phyloP scores from a whole-genome alignment of 345 rosid species.

The Lepidium didymum region DNA sequence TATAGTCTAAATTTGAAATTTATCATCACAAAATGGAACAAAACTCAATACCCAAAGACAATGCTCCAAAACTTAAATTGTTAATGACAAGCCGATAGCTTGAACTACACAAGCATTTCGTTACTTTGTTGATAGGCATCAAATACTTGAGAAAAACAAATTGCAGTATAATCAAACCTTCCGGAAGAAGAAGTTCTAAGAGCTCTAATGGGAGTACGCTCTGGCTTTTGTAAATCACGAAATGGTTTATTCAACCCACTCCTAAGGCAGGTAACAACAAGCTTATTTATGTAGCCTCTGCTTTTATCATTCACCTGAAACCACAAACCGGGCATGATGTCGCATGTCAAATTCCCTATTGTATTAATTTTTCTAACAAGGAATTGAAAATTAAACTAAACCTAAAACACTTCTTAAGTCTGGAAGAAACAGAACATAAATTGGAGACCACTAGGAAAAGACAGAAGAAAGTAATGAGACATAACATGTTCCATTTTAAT shows the following conservation, averaged over 20 bases:
- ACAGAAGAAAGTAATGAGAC: constrained; percentile 8
- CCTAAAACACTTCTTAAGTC: background rate
- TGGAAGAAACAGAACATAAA: background rate
- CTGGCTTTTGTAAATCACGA: constrained; percentile 93
- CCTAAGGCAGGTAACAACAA: constrained; percentile 87
- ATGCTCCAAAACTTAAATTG: constrained; percentile 3
- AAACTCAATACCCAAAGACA: background rate
- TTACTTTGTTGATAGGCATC: constrained; percentile 7
- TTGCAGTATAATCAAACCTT: constrained; percentile 46
- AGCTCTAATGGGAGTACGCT: constrained; percentile 93
- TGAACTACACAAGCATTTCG: background rate
- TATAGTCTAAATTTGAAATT: background rate
- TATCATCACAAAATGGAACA: constrained; percentile 1
- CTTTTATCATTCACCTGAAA: constrained; percentile 80
- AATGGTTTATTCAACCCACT: constrained; percentile 89
- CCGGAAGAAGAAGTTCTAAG: constrained; percentile 95
- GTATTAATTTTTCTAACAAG: background rate
- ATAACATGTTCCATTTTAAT: background rate
- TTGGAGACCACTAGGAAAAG: background rate
- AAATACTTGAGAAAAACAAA: background rate
- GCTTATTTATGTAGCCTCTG: constrained; percentile 86
- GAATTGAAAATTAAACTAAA: constrained; percentile 2
- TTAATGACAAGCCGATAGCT: background rate
- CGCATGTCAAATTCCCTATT: background rate
- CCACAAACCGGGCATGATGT: constrained; percentile 19